A percentile compares a stretch with the other conserved stretches of the same genome.
Conservation (phyloP, 495 filamentous ascomycete species). For the Hypoxylon fuscum region DNA sequence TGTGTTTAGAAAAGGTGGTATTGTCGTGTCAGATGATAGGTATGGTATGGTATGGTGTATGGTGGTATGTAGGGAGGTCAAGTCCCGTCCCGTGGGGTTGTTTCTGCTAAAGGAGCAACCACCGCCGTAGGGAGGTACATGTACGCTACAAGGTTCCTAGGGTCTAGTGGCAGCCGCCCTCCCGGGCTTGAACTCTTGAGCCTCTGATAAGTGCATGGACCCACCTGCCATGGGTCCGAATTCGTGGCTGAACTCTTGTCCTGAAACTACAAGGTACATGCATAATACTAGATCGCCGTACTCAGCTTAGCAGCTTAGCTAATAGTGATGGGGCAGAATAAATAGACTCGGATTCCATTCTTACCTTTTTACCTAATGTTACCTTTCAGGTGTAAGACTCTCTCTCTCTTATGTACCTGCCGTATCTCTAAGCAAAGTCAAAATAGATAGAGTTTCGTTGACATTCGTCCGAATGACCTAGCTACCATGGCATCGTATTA, state of each 20-base stretch:
- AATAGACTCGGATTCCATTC: too few species aligned
- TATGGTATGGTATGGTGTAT: too few species aligned
- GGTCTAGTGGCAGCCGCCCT: slow-evolving; percentile 11
- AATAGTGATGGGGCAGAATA: slow-evolving; percentile 3
- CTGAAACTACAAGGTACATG: slow-evolving; percentile 5
- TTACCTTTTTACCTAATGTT: too few species aligned
- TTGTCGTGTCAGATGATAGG: slow-evolving; percentile 16
- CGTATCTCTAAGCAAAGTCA: too few species aligned
- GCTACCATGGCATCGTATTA: too few species aligned
- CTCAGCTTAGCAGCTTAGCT: slow-evolving; percentile 8
- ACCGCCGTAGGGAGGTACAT: too few species aligned
- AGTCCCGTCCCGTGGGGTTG: slow-evolving; percentile 28
- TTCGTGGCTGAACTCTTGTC: slow-evolving; percentile 33
- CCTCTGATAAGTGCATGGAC: slow-evolving; percentile 5
- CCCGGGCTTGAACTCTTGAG: slow-evolving; percentile 24
- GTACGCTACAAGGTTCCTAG: too few species aligned
- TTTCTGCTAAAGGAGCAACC: slow-evolving; percentile 14
- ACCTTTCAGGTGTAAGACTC: too few species aligned
- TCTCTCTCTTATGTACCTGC: too few species aligned
- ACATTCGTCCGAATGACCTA: too few species aligned
- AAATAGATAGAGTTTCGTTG: too few species aligned
- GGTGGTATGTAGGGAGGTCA: slow-evolving; percentile 9
- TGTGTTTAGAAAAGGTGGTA: neutral
- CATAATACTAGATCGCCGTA: neutral
- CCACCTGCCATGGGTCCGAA: neutral